Conservation (phyloP, 2,329 filamentous ascomycete species). For the Orbilia ellipsospora region DNA sequence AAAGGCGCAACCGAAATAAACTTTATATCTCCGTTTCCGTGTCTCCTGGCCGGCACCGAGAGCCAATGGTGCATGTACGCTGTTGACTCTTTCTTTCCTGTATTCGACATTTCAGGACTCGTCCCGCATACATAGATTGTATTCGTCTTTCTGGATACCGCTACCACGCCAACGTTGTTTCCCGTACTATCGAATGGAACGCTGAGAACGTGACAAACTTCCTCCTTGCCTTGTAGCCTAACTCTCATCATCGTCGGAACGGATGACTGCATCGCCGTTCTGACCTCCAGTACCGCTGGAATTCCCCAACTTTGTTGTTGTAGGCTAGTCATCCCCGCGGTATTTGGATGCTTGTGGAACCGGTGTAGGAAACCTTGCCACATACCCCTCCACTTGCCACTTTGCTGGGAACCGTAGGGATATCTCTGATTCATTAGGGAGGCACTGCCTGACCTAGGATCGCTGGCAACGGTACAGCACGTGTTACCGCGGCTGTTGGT, state of each 20-base stretch:
- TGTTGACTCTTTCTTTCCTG: conserved; percentile 17
- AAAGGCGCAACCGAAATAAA: conserved; percentile 56
- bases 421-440: conserved; percentile 18
- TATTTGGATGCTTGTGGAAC: conserved; percentile 28
- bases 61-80: conserved; percentile 55
- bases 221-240: conserved; percentile 15
- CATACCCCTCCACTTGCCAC: conserved; percentile 32
- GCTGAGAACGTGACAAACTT: conserved; percentile 31
- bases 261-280: conserved; percentile 21
- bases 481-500: conserved; percentile 18
- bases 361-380: conserved; percentile 33
- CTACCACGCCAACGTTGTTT: conserved; percentile 29
- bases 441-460: not conserved
- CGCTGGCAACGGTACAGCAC: not conserved
- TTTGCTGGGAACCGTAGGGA: not conserved
- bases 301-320: conserved; percentile 23
- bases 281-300: conserved; percentile 39
- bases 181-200: conserved; percentile 36
- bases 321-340: not conserved
- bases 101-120: not conserved
- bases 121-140: conserved; percentile 43
- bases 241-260: conserved; percentile 39
- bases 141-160: conserved; percentile 27
- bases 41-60: conserved; percentile 27
- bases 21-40: conserved; percentile 47